phyloP scores from a whole-genome alignment of 257 asterid species.

The Schizonepeta tenuifolia region DNA sequence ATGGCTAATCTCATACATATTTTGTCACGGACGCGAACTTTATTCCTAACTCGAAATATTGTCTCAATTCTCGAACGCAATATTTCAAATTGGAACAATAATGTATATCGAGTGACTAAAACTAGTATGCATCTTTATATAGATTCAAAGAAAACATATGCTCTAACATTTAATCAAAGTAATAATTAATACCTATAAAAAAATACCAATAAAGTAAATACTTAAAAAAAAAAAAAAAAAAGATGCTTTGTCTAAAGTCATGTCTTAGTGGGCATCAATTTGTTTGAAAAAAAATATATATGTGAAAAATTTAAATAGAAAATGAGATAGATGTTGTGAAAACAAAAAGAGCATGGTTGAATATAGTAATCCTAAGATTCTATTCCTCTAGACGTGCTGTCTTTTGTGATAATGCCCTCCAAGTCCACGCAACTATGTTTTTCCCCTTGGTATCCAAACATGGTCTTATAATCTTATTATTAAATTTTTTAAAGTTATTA shows the following conservation, averaged over 20 bases:
- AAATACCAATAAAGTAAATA: constrained; percentile 16
- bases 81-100: not conserved
- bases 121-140: not conserved
- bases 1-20: not conserved
- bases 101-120: not conserved
- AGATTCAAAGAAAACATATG: not conserved
- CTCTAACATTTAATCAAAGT: not conserved
- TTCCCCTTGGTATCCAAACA: constrained; percentile 29
- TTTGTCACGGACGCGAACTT: not conserved
- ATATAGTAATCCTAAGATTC: constrained; percentile 46
- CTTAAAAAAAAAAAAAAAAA: not conserved
- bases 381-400: constrained; percentile 34
- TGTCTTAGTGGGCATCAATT: constrained; percentile 30
- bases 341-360: constrained; percentile 16
- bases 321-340: not conserved
- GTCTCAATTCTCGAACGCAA: not conserved
- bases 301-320: not conserved
- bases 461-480: not conserved
- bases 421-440: constrained; percentile 30
- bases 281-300: not conserved
- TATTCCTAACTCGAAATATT: not conserved
- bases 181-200: no score
- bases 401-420: constrained; percentile 29
- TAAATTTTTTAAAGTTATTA: not conserved
- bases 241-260: constrained; percentile 19